These are phyloP conservation scores for Silybum marianum DNA, from an alignment of 129 eudicot genomes.

Conservation along the genomic window DNA sequence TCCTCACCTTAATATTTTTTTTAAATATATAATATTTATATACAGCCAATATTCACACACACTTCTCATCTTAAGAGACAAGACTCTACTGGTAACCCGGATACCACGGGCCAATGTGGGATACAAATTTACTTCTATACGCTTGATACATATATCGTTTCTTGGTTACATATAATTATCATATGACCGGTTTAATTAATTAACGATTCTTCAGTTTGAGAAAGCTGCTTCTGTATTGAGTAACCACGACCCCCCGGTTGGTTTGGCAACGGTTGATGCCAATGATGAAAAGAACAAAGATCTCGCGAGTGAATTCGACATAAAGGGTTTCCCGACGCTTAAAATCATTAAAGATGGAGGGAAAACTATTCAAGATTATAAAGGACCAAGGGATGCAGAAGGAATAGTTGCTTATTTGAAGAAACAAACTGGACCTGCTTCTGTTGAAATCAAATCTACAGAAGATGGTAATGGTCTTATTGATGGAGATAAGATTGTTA, in stretches of 20 bases:
- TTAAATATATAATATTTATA: not conserved
- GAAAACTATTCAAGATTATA: slow-evolving; percentile 65
- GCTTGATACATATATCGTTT: not conserved
- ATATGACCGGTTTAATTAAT: slow-evolving; percentile 12
- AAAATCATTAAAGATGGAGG: slow-evolving; percentile 73
- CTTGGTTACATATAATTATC: slow-evolving; percentile 2
- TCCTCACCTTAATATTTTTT: not conserved
- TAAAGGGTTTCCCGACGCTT: slow-evolving; percentile 82
- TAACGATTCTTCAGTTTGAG: slow-evolving; percentile 53
- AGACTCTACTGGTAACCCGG: no score
- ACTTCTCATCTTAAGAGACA: not conserved
- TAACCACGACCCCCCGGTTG: slow-evolving; percentile 55
- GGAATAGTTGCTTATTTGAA: slow-evolving; percentile 74
- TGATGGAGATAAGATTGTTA: slow-evolving; percentile 57
- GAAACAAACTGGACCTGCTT: slow-evolving; percentile 82
- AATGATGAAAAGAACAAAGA: slow-evolving; percentile 70
- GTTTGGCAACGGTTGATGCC: slow-evolving; percentile 81
- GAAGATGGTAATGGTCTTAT: slow-evolving; percentile 57
- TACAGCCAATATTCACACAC: not conserved
- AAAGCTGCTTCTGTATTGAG: slow-evolving; percentile 76
- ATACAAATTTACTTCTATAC: no score
- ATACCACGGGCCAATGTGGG: no score
- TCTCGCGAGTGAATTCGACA: slow-evolving; percentile 54
- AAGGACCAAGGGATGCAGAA: slow-evolving; percentile 87
- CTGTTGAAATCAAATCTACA: slow-evolving; percentile 60